Conservation (phyloP, 257 asterid genomes). For the Solanum etuberosum region DNA sequence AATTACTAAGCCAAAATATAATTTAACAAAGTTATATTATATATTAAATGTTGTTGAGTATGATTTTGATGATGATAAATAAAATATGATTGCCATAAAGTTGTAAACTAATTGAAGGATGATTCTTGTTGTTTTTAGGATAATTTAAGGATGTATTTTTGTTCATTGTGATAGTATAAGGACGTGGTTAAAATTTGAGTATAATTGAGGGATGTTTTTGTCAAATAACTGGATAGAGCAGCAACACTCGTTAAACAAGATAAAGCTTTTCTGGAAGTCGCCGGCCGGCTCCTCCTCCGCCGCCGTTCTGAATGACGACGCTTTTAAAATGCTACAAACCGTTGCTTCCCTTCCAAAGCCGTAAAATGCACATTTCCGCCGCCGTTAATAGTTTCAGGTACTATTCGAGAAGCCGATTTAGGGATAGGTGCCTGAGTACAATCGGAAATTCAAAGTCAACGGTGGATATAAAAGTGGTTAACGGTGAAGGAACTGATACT, state of each 20-base stretch:
- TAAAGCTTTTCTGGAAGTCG: background rate
- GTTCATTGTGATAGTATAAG: background rate
- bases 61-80: background rate
- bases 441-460: background rate
- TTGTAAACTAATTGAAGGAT: background rate
- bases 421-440: conserved; percentile 22
- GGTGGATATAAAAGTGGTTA: background rate
- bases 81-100: too few species aligned
- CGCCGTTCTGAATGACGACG: conserved; percentile 14
- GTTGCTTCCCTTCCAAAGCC: conserved; percentile 1
- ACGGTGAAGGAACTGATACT: background rate
- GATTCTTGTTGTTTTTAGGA: background rate
- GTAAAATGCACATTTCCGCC: background rate
- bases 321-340: conserved; percentile 40
- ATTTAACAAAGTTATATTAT: background rate
- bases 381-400: background rate
- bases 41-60: too few species aligned
- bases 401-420: conserved; percentile 4
- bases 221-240: background rate
- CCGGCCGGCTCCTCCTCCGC: background rate
- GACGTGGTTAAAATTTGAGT: background rate
- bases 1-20: background rate
- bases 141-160: background rate
- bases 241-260: background rate
- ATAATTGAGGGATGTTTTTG: background rate